Evolutionary conservation across 257 asterid species (phyloP).

Genomic region (Rehmannia glutinosa): DNA sequence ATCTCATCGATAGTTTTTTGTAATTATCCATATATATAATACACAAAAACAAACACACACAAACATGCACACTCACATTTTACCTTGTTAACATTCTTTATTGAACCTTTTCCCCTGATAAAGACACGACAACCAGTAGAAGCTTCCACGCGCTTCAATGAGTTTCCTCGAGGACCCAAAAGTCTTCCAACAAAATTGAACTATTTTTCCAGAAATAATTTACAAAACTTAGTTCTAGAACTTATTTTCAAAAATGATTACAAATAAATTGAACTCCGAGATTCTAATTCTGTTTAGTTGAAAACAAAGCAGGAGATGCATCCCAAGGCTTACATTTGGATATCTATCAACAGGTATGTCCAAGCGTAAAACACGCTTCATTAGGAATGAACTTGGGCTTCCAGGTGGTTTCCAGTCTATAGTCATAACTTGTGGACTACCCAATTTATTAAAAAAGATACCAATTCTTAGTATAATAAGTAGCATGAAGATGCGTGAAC

Average conservation of each 20-base stretch:
- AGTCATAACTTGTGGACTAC: slow-evolving; percentile 60
- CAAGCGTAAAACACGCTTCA: slow-evolving; percentile 60
- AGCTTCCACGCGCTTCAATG: slow-evolving; percentile 81
- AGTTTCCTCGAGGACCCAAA: slow-evolving; percentile 91
- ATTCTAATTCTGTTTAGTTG: background rate
- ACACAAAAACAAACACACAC: background rate
- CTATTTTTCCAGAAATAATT: slow-evolving; percentile 31
- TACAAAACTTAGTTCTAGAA: background rate
- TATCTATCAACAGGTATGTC: slow-evolving; percentile 84
- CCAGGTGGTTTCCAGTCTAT: slow-evolving; percentile 74
- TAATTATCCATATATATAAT: background rate
- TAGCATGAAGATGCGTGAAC: background rate
- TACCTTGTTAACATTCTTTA: slow-evolving; percentile 79
- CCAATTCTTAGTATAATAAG: background rate
- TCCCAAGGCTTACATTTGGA: slow-evolving; percentile 72
- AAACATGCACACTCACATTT: background rate
- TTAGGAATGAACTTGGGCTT: slow-evolving; percentile 57
- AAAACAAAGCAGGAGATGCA: background rate
- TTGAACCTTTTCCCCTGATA: slow-evolving; percentile 84
- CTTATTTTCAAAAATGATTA: no score
- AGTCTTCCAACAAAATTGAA: slow-evolving; percentile 90
- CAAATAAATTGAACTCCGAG: no score
- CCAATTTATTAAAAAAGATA: slow-evolving; percentile 30
- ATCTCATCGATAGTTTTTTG: background rate
- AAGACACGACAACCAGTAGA: slow-evolving; percentile 84